A percentile compares a stretch with the other conserved stretches of the same genome.
Conservation (phyloP, 495 filamentous ascomycete species). For the Podospora conica region DNA sequence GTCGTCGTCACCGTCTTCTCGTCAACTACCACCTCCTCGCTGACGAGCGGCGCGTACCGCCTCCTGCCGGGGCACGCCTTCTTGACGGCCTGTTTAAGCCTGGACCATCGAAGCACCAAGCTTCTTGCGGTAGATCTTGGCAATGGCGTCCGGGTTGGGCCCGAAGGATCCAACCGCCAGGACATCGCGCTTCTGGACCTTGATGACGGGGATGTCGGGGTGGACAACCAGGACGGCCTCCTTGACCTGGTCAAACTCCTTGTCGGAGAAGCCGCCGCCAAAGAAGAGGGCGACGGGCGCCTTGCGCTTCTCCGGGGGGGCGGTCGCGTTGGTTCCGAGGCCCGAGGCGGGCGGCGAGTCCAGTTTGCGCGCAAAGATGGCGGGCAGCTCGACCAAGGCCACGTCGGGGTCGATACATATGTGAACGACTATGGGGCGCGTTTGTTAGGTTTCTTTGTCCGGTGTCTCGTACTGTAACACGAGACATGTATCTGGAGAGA, state of each 20-base stretch:
- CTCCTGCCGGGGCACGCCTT: background rate
- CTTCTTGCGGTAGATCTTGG: slow-evolving; percentile 32
- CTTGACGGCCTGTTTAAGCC: slow-evolving; percentile 9
- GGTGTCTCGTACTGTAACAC: background rate
- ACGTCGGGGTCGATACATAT: slow-evolving; percentile 19
- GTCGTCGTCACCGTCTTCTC: background rate
- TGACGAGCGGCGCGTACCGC: slow-evolving; percentile 4
- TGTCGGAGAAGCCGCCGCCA: slow-evolving; percentile 25
- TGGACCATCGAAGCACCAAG: slow-evolving; percentile 18
- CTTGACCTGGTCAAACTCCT: slow-evolving; percentile 24
- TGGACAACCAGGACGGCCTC: slow-evolving; percentile 15
- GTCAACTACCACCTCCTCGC: background rate
- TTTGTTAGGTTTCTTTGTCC: background rate
- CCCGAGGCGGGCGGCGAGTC: slow-evolving; percentile 17
- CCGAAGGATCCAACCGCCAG: slow-evolving; percentile 25
- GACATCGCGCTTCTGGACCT: slow-evolving; percentile 27
- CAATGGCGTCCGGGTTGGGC: slow-evolving; percentile 27
- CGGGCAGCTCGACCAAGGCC: slow-evolving; percentile 25
- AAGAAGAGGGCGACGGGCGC: slow-evolving; percentile 28
- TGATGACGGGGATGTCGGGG: slow-evolving; percentile 18
- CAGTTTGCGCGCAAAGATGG: slow-evolving; percentile 23
- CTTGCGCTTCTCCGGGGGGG: slow-evolving; percentile 8
- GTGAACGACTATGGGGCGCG: slow-evolving; percentile 23
- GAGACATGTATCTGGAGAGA: background rate
- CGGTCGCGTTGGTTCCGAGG: slow-evolving; percentile 20